Evolutionary conservation across 176 grass and related monocot genomes (phyloP), one percentile per base, ranked within the genome.

Genomic region (Juncus effusus): DNA sequence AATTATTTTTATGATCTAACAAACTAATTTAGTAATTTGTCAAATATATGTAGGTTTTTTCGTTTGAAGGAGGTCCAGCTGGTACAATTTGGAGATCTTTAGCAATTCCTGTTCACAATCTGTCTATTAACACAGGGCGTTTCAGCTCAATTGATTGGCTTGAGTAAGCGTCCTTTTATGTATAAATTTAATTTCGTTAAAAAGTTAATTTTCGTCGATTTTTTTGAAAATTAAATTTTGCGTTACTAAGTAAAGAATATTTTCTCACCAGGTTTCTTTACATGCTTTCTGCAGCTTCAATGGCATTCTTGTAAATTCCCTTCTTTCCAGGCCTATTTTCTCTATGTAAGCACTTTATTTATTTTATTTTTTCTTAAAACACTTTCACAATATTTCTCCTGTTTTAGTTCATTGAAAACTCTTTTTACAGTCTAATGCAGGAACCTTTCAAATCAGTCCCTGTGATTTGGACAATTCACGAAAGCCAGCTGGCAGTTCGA

Each of bases 371-470:
- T 58, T 57, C 4, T 40, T 14, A 58, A 63, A 56, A 61, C 9
- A 47, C 51, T 71, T 69, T 2, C 76, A 56, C 66, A 69, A 53
- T 63, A 64, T 69, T 53, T 40, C 6, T 65, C 57, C 65, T 2
- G 42, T 61, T 6, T 64, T 47, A 42, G 45, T 16, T 40, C 79
- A 58, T 65, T 51, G 42, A 37, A 65, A 52, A 61, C 47, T 61
- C n/a, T 64, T 60, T 50, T 54, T 79, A 74, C 89, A 99, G 95
- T 83, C 81, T 99, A 78, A 67, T 82, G 76, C 95, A 94, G 59
- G 95, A 99, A 71, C 95, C 95, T 80, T 99, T 99, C 83, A 94
- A 87, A 90, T 90, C 86, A 65, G 59, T 99, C 68, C 95, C 95
- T 76, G 72, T 99, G 65, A 89, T 99, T 77, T 99, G 95, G 95